Evolutionary conservation across 306 rosid species (phyloP), one percentile per base, ranked within the genome.

Genomic region (Myrica gale): DNA sequence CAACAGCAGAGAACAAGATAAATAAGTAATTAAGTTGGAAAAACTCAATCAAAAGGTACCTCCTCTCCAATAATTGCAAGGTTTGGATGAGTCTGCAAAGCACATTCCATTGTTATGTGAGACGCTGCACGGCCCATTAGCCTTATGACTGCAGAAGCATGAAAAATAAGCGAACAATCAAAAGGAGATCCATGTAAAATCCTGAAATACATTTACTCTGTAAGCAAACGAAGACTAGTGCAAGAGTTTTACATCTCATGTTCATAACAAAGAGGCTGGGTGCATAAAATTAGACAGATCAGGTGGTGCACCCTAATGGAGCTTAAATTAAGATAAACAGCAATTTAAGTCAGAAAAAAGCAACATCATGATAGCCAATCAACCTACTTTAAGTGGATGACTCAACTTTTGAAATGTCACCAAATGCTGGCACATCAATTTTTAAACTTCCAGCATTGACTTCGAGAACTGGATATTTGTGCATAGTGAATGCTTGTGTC

Each of bases 91-190:
- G 97, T 95, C 84, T 95, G 97, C 81, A 95, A 83, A 77, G 98
- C 97, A 79, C 98, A 95, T 84, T 95, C 98, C 23, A 95, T 81
- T 0, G 98, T 95, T 77, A 95, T 95, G 85, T 95, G 98, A 61
- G 98, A 95, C 82, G 98, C 98, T 32, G 98, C 98, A 83, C 98
- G 98, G 51, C 98, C 98, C 98, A 95, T 95, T 76, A 95, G 98
- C 82, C 98, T 80, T 72, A 95, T 97, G 87, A 95, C 98, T 95
- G 96, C 88, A 85, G 74, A 81, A 19, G 79, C 53, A 54, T 17
- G 20, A 4, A 17, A 48, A 48, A 11, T 9, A 48, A 15, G 53
- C 2, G 53, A 48, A 48, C 53, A 48, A 48, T 4, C 17, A 48
- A 48, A 48, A 48, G 52, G 12, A 47, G 52, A 47, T 47, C 52